Evolutionary conservation across 2,329 filamentous ascomycete species (phyloP), one percentile per base, ranked within the genome.

Genomic region (Sarocladiaceae sp.): DNA sequence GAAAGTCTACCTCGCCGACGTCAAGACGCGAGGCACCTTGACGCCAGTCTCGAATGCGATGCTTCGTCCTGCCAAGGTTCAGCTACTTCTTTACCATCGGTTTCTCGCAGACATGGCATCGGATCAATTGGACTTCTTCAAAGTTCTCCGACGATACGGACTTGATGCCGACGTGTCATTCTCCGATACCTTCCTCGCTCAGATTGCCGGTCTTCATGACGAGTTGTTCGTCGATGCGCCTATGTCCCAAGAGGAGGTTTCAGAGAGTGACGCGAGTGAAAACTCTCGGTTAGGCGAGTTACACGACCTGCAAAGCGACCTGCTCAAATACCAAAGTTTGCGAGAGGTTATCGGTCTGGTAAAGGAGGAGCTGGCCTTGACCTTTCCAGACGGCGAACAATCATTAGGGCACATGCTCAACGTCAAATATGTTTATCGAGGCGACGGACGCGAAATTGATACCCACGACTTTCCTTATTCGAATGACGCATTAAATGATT

Each of bases 41-140:
- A 64, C 89, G 2, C 89, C 91, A 1, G 76, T 80, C 1, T 81
- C 83, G 20, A 73, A 82, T 1, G 80, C 84, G 0, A 76, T 90
- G 40, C 79, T 93, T 26, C 81, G 87, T 11, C 89, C 90, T 0
- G 89, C 91, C 1, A 83, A 86, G 59, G 86, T 97, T 55, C 94
- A 99, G 64, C 75, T 97, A 1, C 91, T 95, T 68, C 74, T 97
- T 0, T 99, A 97, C 64, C 91, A 93, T 58, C 84, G 85, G 23
- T 83, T 97, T 51, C 75, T 99, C n/a, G 82, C 84, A 10, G 78
- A 84, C 2, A 82, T 97, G 60, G 88, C 87, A 1, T 78, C 82
- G 1, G 86, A 86, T 48, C 77, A 79, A 7, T 76, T 96, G 0
- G 81, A 90, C 53, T 88, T 90, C 31, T 68, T 81, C 18, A 70